Conservation (phyloP, 495 filamentous ascomycete genomes). For the Lichenothelia convexa region DNA sequence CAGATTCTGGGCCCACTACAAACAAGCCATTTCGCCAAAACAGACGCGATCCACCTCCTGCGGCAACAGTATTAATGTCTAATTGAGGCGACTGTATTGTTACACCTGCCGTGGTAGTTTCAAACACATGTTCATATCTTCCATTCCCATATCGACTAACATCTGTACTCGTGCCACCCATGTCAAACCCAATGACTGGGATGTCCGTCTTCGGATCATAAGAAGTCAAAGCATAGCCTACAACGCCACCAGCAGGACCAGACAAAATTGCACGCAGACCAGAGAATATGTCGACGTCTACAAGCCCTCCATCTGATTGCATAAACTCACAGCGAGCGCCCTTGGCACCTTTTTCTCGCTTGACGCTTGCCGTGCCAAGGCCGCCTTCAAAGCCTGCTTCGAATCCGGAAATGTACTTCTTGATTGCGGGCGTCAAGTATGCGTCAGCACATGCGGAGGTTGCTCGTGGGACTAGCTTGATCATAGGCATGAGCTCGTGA, state of each 20-base stretch:
- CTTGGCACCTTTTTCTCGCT: slow-evolving; percentile 32
- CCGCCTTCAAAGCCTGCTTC: slow-evolving; percentile 55
- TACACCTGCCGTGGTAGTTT: slow-evolving; percentile 89
- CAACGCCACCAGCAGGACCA: slow-evolving; percentile 57
- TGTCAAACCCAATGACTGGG: slow-evolving; percentile 93
- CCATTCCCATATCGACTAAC: slow-evolving; percentile 81
- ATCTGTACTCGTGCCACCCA: slow-evolving; percentile 91
- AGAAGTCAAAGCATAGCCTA: slow-evolving; percentile 86
- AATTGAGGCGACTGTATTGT: slow-evolving; percentile 90
- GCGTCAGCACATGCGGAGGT: slow-evolving; percentile 91
- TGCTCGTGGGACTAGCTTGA: slow-evolving; percentile 68
- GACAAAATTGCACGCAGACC: slow-evolving; percentile 62
- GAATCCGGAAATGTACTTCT: slow-evolving; percentile 87
- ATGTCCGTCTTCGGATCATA: slow-evolving; percentile 74
- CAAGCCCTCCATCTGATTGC: slow-evolving; percentile 68
- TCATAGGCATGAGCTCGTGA: slow-evolving; percentile 85
- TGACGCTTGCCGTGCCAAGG: slow-evolving; percentile 47
- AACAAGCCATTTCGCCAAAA: slow-evolving; percentile 88
- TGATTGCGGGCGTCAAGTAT: slow-evolving; percentile 88
- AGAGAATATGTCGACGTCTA: slow-evolving; percentile 57
- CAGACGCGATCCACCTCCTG: slow-evolving; percentile 77
- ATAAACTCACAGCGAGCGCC: slow-evolving; percentile 65
- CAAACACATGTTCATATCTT: slow-evolving; percentile 90
- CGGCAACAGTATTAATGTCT: slow-evolving; percentile 95
- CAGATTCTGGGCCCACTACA: slow-evolving; percentile 90